Conservation (phyloP, 2,329 filamentous ascomycete genomes). For the Pestalotiopsis sp. region DNA sequence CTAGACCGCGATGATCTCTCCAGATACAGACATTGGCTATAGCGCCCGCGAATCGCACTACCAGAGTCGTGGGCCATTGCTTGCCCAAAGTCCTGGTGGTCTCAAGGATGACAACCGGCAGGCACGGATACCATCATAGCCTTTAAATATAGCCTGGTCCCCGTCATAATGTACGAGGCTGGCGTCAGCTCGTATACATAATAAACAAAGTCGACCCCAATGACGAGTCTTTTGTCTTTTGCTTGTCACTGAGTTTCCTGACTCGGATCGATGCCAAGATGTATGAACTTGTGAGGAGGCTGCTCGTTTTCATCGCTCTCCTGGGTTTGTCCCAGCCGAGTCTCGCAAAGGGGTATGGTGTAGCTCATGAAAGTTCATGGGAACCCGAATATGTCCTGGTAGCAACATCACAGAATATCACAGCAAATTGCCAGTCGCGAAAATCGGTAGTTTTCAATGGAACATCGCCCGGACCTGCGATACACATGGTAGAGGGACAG, state of each 20-base stretch:
- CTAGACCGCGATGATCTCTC: not conserved
- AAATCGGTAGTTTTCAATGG: slow-evolving; percentile 56
- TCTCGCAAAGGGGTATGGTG: slow-evolving; percentile 1
- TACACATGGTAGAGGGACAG: slow-evolving; percentile 49
- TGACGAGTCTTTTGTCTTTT: not conserved
- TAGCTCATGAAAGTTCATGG: slow-evolving; percentile 30
- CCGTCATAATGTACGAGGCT: not conserved
- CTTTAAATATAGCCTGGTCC: not conserved
- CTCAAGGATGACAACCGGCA: not conserved
- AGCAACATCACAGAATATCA: slow-evolving; percentile 37
- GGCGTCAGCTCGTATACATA: not conserved
- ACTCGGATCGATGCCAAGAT: not conserved
- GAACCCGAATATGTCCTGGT: slow-evolving; percentile 33
- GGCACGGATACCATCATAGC: not conserved
- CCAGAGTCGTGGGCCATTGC: not conserved
- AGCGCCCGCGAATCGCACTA: not conserved
- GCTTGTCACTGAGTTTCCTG: not conserved
- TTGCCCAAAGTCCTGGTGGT: not conserved
- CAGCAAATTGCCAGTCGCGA: slow-evolving; percentile 48
- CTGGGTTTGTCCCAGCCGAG: not conserved
- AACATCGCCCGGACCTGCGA: slow-evolving; percentile 51
- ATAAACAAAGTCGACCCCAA: not conserved
- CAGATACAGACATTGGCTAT: not conserved
- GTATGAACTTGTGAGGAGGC: not conserved
- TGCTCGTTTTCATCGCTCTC: not conserved